A percentile compares a stretch with the other conserved stretches of the same genome.
Conservation (phyloP, 2,329 filamentous ascomycete species). For the Capronia americana region DNA sequence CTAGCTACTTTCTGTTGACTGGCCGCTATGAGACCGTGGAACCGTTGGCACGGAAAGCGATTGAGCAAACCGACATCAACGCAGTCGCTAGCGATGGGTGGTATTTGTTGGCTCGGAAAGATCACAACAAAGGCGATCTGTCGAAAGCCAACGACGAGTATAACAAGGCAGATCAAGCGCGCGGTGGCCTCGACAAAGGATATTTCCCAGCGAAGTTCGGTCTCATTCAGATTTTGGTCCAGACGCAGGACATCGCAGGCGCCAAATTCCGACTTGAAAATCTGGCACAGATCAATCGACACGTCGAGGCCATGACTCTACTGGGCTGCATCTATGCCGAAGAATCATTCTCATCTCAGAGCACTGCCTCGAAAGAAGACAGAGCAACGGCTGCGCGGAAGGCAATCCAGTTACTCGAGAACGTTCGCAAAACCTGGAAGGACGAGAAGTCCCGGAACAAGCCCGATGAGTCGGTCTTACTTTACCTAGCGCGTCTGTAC, state of each 20-base stretch:
- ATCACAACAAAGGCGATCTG: conserved; percentile 79
- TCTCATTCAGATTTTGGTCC: conserved; percentile 85
- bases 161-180: conserved; percentile 84
- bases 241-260: conserved; percentile 78
- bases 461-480: conserved; percentile 85
- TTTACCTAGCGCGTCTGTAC: conserved; percentile 91
- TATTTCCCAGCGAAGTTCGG: conserved; percentile 96
- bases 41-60: conserved; percentile 85
- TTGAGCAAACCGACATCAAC: conserved; percentile 94
- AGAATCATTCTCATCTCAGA: conserved; percentile 83
- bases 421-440: conserved; percentile 87
- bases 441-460: conserved; percentile 68
- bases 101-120: conserved; percentile 91
- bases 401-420: conserved; percentile 82
- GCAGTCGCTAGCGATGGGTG: conserved; percentile 96
- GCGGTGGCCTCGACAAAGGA: conserved; percentile 87
- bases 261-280: conserved; percentile 95
- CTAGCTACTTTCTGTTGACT: conserved; percentile 83
- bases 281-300: conserved; percentile 78
- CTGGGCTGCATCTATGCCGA: conserved; percentile 92
- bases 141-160: conserved; percentile 85
- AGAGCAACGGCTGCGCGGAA: conserved; percentile 85
- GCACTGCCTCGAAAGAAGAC: conserved; percentile 82
- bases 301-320: conserved; percentile 86
- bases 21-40: conserved; percentile 84